Conservation (phyloP, 768 basidiomycete genomes). For the Hortiboletus flavorubellus region DNA sequence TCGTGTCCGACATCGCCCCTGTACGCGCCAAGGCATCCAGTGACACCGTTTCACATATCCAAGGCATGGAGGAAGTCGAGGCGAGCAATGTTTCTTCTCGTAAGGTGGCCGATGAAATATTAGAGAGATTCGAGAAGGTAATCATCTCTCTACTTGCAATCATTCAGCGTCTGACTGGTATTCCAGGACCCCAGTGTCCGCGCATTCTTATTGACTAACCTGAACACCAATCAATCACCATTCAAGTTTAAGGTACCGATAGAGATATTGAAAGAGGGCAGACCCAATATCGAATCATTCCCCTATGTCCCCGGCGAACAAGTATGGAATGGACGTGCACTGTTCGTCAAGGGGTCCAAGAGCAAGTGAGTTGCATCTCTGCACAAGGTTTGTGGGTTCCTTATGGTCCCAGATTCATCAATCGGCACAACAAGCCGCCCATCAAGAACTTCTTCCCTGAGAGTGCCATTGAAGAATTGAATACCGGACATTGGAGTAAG, state of each 20-base stretch:
- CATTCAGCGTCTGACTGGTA: constrained; percentile 3
- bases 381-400: background rate
- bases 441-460: constrained; percentile 72
- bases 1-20: constrained; percentile 84
- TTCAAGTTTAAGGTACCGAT: constrained; percentile 76
- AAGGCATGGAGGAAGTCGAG: constrained; percentile 75
- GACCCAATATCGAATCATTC: constrained; percentile 74
- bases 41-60: constrained; percentile 65
- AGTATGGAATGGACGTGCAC: constrained; percentile 53
- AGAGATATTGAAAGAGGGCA: constrained; percentile 54
- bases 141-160: constrained; percentile 10
- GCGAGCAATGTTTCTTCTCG: constrained; percentile 52
- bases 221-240: constrained; percentile 38
- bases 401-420: constrained; percentile 58
- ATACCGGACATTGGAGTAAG: constrained; percentile 88
- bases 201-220: constrained; percentile 85
- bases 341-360: constrained; percentile 77
- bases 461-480: constrained; percentile 57
- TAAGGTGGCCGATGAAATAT: constrained; percentile 64
- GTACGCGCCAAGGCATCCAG: constrained; percentile 50
- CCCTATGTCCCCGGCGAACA: constrained; percentile 61
- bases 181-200: constrained; percentile 68
- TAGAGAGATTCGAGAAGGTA: constrained; percentile 64
- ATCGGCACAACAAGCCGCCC: constrained; percentile 59
- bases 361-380: constrained; percentile 51